Base-by-base conservation (phyloP, 768 basidiomycete genomes). In the Termitomyces sp. region DNA sequence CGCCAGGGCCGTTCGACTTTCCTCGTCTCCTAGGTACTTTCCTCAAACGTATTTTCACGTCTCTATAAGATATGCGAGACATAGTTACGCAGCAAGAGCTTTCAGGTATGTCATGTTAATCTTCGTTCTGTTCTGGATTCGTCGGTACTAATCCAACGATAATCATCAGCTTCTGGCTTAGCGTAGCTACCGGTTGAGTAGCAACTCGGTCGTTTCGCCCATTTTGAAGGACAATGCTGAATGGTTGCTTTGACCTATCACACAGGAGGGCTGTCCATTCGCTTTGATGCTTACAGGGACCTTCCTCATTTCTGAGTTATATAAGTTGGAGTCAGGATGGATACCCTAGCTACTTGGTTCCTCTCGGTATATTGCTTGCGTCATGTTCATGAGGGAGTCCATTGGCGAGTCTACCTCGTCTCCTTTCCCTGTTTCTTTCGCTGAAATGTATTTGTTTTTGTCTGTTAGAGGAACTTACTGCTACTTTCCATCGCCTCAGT, bases 211-310 rank as follows among this genome's bases (percentile, higher is more conserved):
- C 60, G 42, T 55, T 57, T 50, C 17, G 43, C 60, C 60, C 36
- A 58, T 53, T 60, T 64, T 45, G 63, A 64, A 58, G 56, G 57
- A 64, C 63, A 64, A 64, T 64, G 60, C 53, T 48, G 49, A 56
- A 64, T 64, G 4, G 47, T 53, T 64, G 60, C 63, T 61, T 64
- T 64, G 63, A 60, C 63, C 56, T 61, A 42, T 63, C 37, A 53
- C 37, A 53, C 8, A 45, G 51, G 31, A 61, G 36, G 63, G 40
- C 25, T 48, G 40, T 64, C 47, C 61, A 58, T 59, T 52, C 56
- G 63, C 63, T 60, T 64, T 64, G 63, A 60, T 60, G 45, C 12
- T 45, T 31, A 49, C 56, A 58, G 57, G 63, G 47, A 58, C 63
- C 56, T 29, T 57, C 36, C 17, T 34, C 15, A 43, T 45, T 49